Conservation (phyloP, 371 early-diverging fungal genomes). For the Rhizomucor pusillus region DNA sequence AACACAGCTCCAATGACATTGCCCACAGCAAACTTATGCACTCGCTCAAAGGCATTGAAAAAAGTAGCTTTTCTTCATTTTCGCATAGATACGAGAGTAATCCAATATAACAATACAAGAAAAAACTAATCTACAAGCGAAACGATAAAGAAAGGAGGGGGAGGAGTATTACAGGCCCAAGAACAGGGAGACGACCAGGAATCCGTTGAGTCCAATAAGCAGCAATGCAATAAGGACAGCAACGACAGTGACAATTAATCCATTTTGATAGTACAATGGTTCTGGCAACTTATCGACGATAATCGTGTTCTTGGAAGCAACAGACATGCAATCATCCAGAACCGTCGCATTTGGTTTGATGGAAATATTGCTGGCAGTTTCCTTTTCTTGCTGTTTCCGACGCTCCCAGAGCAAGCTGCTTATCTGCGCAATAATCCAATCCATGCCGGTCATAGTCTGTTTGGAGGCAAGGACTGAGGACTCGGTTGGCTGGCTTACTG, state of each 20-base stretch:
- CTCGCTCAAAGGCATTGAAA: no score
- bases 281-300: constrained; percentile 16
- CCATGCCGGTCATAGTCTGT: constrained; percentile 8
- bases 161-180: neutral
- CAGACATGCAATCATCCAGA: neutral
- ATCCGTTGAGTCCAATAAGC: constrained; percentile 58
- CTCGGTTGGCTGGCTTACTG: constrained; percentile 10
- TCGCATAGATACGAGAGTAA: no score
- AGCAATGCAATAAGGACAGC: constrained; percentile 46
- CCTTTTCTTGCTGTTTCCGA: neutral
- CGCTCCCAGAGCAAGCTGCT: neutral
- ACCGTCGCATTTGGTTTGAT: constrained; percentile 1
- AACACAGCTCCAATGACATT: no score
- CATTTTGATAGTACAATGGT: constrained; percentile 33
- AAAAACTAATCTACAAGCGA: neutral
- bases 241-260: constrained; percentile 33
- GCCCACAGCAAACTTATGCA: no score
- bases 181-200: constrained; percentile 39
- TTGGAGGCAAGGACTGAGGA: neutral
- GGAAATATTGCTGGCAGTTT: neutral
- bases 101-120: no score
- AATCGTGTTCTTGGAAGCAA: neutral
- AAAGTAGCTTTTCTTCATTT: no score
- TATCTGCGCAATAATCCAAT: constrained; percentile 1
- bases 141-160: no score